phyloP scores from a whole-genome alignment of 768 basidiomycete species.

The Mycena rebaudengoi region DNA sequence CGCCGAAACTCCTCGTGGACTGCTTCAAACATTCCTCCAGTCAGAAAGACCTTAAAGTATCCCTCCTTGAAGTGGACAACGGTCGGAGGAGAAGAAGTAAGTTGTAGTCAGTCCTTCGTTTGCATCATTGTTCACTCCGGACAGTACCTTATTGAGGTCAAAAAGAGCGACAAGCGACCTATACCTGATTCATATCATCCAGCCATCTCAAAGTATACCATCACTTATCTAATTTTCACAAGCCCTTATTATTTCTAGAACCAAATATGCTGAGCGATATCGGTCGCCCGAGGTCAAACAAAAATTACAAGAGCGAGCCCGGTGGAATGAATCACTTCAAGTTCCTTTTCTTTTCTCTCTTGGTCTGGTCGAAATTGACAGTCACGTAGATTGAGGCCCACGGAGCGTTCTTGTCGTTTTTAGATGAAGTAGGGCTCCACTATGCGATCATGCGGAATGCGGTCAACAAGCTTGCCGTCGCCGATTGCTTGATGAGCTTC shows the following conservation, averaged over 20 bases:
- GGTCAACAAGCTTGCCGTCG: constrained; percentile 81
- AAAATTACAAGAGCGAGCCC: constrained; percentile 76
- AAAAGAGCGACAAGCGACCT: constrained; percentile 59
- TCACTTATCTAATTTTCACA: neutral
- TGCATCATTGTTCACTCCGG: neutral
- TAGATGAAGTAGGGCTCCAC: constrained; percentile 71
- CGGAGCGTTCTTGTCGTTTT: constrained; percentile 71
- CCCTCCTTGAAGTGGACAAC: constrained; percentile 78
- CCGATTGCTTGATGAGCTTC: constrained; percentile 89
- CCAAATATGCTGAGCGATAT: constrained; percentile 76
- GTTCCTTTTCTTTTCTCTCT: constrained; percentile 33
- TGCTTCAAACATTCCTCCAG: constrained; percentile 50
- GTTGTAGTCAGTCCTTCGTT: constrained; percentile 11
- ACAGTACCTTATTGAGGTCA: constrained; percentile 85
- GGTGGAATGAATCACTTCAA: constrained; percentile 74
- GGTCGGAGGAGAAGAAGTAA: constrained; percentile 75
- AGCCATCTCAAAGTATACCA: constrained; percentile 65
- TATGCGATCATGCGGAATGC: constrained; percentile 79
- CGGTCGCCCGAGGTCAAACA: constrained; percentile 72
- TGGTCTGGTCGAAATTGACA: neutral
- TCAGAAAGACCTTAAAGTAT: constrained; percentile 75
- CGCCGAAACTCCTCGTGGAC: neutral
- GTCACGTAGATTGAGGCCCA: constrained; percentile 61
- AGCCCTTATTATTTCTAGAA: constrained; percentile 51
- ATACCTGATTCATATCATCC: constrained; percentile 68